Evolutionary conservation across 495 filamentous ascomycete genomes (phyloP), one percentile per base, ranked within the genome.

Genomic region (Opeltia flavorubescens): DNA sequence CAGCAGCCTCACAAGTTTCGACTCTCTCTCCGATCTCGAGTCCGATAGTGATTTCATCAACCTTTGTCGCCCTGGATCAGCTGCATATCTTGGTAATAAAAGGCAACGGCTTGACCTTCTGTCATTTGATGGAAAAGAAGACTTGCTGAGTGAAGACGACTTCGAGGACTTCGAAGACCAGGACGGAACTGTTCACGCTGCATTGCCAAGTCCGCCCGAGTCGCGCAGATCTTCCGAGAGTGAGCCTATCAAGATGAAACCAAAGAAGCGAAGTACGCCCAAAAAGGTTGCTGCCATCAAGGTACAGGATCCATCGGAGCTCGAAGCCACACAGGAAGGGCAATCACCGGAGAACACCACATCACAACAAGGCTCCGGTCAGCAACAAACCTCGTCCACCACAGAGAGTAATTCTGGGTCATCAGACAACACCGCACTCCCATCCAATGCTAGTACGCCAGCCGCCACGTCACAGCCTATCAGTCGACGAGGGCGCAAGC

Each of bases 401-500:
- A 56, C 57, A 11, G 60, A 65, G 23, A 62, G 59, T 26, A 61
- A 61, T 38, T 55, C 60, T 52, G 56, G 60, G 48, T 61, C 58
- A 41, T 50, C 57, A 39, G 56, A 65, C 53, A 52, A 47, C 50
- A 57, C 55, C 39, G 56, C 57, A 23, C 46, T 51, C 17, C 54
- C 57, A n/a, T 58, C 59, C 43, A 62, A 62, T 42, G 56, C 62
- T 20, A 59, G 65, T 13, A 59, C 55, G 39, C 57, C 54, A 49
- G 56, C 59, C 9, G 59, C 74, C 26, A 59, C 71, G 0, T 69
- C 76, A 8, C 74, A 76, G 21, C 84, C 83, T 7, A 76, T 86
- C 55, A 89, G 84, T 66, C 93, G 91, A 53, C 88, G 91, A 48
- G 91, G 91, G 26, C 89, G 91, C 63, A 99, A 99, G 77, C 91